Evolutionary conservation across 495 filamentous ascomycete genomes (phyloP).

Genomic region (Lepidopterella palustris): DNA sequence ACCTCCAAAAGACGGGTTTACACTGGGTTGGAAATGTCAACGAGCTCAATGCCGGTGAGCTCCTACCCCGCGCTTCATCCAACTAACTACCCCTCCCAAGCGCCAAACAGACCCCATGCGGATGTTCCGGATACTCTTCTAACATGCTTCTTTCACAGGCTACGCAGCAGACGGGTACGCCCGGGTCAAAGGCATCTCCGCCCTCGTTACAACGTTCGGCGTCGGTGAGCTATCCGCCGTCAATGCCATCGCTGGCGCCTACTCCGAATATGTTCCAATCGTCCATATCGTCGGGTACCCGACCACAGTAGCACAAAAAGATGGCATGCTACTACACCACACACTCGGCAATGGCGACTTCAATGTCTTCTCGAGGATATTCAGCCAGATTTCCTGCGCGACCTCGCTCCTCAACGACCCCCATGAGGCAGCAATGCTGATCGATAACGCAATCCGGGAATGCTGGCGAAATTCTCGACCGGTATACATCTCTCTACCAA

Average conservation of each 20-base stretch:
- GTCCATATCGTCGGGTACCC: slow-evolving; percentile 78
- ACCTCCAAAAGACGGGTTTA: slow-evolving; percentile 51
- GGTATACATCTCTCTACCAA: slow-evolving; percentile 78
- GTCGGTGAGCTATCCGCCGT: slow-evolving; percentile 64
- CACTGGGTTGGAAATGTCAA: slow-evolving; percentile 65
- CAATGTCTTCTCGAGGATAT: slow-evolving; percentile 79
- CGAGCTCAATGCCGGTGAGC: slow-evolving; percentile 59
- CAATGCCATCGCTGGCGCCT: slow-evolving; percentile 63
- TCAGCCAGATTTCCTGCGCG: slow-evolving; percentile 60
- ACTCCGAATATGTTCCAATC: slow-evolving; percentile 67
- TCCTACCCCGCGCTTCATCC: slow-evolving; percentile 7
- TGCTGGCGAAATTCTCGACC: slow-evolving; percentile 55
- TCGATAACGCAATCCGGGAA: slow-evolving; percentile 73
- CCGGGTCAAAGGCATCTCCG: slow-evolving; percentile 58
- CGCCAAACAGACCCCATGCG: slow-evolving; percentile 2
- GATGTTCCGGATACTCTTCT: slow-evolving; percentile 22
- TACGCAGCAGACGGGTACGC: slow-evolving; percentile 72
- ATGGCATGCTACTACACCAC: slow-evolving; percentile 76
- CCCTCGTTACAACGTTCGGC: slow-evolving; percentile 62
- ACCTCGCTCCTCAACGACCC: slow-evolving; percentile 63
- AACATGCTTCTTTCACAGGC: slow-evolving; percentile 39
- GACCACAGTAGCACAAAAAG: slow-evolving; percentile 50
- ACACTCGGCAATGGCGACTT: slow-evolving; percentile 90
- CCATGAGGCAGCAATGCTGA: slow-evolving; percentile 60
- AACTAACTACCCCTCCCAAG: slow-evolving; percentile 1